phyloP scores from a whole-genome alignment of 208 protist genomes.

The Leishmania tropica region DNA sequence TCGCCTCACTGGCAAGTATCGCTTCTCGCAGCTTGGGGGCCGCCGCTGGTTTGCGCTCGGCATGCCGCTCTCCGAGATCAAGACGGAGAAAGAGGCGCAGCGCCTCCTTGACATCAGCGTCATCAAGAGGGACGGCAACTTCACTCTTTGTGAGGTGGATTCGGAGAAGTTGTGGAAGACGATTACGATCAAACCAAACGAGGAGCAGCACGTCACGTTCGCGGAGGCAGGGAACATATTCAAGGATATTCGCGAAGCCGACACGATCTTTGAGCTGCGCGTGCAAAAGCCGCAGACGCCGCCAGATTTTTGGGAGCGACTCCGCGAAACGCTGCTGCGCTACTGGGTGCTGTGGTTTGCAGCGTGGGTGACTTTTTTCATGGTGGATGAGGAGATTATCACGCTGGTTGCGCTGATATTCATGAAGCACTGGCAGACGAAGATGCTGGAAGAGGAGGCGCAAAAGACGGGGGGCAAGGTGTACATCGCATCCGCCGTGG shows the following conservation, averaged over 20 bases:
- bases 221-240: conserved; percentile 53
- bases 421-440: conserved; percentile 78
- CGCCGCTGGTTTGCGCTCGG: conserved; percentile 83
- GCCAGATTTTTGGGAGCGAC: conserved; percentile 75
- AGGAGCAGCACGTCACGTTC: conserved; percentile 57
- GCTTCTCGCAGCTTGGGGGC: conserved; percentile 72
- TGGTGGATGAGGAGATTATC: conserved; percentile 92
- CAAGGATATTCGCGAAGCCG: conserved; percentile 17
- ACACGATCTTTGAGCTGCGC: conserved; percentile 58
- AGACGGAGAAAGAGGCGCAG: conserved; percentile 69
- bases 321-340: conserved; percentile 78
- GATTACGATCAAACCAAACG: conserved; percentile 52
- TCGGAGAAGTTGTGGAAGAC: conserved; percentile 83
- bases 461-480: conserved; percentile 83
- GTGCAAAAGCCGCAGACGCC: conserved; percentile 74
- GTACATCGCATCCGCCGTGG: conserved; percentile 78
- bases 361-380: conserved; percentile 87
- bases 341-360: conserved; percentile 92
- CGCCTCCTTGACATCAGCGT: conserved; percentile 72
- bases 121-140: conserved; percentile 79
- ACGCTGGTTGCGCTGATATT: conserved; percentile 84
- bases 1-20: conserved; percentile 73
- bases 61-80: conserved; percentile 73
- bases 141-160: conserved; percentile 41
- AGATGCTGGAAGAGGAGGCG: conserved; percentile 83